Evolutionary conservation across 2,329 filamentous ascomycete genomes (phyloP).

Genomic region (Monosporascus sp.): DNA sequence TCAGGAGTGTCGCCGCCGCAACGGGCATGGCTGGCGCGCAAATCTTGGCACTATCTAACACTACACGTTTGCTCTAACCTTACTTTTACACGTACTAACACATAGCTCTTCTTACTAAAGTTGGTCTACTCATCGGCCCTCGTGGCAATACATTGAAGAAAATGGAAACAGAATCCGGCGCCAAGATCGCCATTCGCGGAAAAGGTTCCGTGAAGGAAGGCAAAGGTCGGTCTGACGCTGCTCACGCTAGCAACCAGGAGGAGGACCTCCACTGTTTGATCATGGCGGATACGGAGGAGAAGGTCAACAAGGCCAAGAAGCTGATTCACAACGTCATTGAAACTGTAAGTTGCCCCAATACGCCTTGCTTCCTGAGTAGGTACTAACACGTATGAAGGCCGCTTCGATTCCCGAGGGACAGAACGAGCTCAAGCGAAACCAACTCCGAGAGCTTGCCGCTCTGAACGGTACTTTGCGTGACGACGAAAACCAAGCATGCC

Average conservation of each 20-base stretch:
- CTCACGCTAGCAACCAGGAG: constrained; percentile 99
- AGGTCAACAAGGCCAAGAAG: constrained; percentile 98
- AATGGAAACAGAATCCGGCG: constrained; percentile 95
- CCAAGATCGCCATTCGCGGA: constrained; percentile 98
- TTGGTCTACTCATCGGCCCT: constrained; percentile 99
- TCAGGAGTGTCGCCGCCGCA: constrained; percentile 37
- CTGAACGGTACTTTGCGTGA: constrained; percentile 98
- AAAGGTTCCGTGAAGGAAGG: constrained; percentile 99
- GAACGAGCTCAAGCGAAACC: constrained; percentile 98
- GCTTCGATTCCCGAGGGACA: constrained; percentile 98
- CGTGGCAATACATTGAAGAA: constrained; percentile 99
- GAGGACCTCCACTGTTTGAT: constrained; percentile 98
- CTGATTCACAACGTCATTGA: constrained; percentile 98
- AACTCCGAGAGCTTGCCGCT: constrained; percentile 93
- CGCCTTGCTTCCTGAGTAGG: neutral
- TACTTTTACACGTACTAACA: constrained; percentile 69
- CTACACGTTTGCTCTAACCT: constrained; percentile 31
- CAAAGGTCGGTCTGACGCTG: constrained; percentile 97
- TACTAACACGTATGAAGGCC: constrained; percentile 54
- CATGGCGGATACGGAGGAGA: constrained; percentile 99
- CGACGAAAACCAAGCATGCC: constrained; percentile 98
- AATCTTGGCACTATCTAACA: constrained; percentile 30
- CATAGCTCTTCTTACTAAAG: constrained; percentile 83
- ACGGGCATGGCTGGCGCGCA: constrained; percentile 26
- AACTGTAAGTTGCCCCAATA: constrained; percentile 64